These are phyloP conservation scores for Collybia nuda DNA, from an alignment of 768 basidiomycete genomes.

Conservation along the genomic window DNA sequence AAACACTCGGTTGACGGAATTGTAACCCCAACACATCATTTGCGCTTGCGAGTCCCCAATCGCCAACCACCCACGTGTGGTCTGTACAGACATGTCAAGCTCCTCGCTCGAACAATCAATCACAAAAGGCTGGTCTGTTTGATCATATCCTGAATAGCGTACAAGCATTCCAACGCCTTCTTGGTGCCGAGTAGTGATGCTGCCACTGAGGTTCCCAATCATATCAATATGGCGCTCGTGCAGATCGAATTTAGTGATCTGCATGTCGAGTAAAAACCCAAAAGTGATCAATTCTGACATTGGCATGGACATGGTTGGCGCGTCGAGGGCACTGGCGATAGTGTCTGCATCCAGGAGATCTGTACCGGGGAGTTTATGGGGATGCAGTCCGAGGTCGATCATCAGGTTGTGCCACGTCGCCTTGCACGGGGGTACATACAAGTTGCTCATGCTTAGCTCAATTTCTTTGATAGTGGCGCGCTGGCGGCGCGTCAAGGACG, in stretches of 20 bases:
- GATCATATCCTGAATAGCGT: conserved; percentile 5
- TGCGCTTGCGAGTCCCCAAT: background rate
- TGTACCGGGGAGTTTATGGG: background rate
- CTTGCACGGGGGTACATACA: conserved; percentile 2
- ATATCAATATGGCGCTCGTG: conserved; percentile 2
- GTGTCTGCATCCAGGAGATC: conserved; percentile 8
- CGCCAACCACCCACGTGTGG: background rate
- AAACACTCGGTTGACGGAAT: conserved; percentile 2
- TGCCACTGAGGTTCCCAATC: conserved; percentile 2
- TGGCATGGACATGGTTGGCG: conserved; percentile 2
- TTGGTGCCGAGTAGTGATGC: conserved; percentile 9
- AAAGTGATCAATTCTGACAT: conserved; percentile 8
- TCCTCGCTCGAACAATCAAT: background rate
- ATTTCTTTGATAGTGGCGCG: background rate
- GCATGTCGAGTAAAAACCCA: conserved; percentile 8
- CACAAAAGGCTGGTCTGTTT: background rate
- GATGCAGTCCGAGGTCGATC: conserved; percentile 7
- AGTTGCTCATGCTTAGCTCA: background rate
- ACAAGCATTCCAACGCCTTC: conserved; percentile 9
- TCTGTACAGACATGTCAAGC: background rate
- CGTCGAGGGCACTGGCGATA: conserved; percentile 3
- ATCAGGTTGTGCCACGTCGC: conserved; percentile 12
- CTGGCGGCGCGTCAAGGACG: background rate
- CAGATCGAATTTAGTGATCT: background rate
- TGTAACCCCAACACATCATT: conserved; percentile 1